Conservation (phyloP, 495 filamentous ascomycete species). For the Podospora bellae-mahoneyi region DNA sequence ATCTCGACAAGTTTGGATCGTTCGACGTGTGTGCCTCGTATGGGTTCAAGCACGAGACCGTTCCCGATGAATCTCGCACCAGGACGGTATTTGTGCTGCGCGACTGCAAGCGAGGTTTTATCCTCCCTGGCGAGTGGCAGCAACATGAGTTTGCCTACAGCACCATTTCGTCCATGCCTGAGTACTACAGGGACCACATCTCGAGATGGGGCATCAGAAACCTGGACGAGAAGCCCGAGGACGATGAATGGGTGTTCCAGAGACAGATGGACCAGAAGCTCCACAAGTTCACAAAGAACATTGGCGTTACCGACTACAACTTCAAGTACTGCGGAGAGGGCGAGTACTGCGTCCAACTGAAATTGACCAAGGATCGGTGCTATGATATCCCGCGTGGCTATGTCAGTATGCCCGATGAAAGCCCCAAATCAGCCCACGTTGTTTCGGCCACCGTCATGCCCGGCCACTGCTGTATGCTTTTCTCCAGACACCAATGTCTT, state of each 20-base stretch:
- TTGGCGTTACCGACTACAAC: background rate
- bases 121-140: background rate
- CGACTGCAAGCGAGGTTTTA: background rate
- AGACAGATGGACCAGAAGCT: background rate
- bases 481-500: background rate
- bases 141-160: background rate
- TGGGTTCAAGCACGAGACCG: background rate
- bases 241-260: background rate
- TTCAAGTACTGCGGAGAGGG: conserved; percentile 1
- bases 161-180: background rate
- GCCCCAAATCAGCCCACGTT: background rate
- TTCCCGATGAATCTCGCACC: background rate
- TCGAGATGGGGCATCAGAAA: background rate
- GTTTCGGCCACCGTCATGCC: conserved; percentile 1
- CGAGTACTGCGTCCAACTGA: conserved; percentile 2
- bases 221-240: background rate
- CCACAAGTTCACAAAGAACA: background rate
- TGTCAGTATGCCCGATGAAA: background rate
- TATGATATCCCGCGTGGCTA: conserved; percentile 3
- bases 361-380: background rate
- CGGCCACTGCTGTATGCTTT: background rate
- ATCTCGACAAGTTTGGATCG: background rate
- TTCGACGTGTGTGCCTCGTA: background rate
- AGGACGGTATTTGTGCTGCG: conserved; percentile 1
- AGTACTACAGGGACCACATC: background rate